Evolutionary conservation across 371 early-diverging fungal genomes (phyloP).

Genomic region (Choanephora cucurbitarum): DNA sequence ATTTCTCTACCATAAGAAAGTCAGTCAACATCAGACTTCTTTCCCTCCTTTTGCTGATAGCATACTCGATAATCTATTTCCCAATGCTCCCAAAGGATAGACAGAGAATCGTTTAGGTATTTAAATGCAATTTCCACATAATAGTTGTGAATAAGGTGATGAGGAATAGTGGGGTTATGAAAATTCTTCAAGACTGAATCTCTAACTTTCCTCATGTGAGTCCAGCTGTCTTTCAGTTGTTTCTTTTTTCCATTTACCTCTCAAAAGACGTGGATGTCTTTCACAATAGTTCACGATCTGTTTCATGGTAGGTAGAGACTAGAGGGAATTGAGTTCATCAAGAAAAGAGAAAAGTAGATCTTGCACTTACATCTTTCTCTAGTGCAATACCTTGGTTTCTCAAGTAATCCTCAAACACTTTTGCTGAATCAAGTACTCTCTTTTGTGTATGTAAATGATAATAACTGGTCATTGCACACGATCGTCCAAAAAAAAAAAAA

Average conservation of each 20-base stretch:
- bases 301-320: conserved; percentile 23
- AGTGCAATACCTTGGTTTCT: conserved; percentile 12
- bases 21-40: background rate
- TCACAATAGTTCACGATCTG: conserved; percentile 22
- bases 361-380: conserved; percentile 17
- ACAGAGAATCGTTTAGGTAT: conserved; percentile 18
- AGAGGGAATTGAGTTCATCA: background rate
- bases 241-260: conserved; percentile 10
- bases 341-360: no score
- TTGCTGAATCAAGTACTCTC: conserved; percentile 13
- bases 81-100: conserved; percentile 12
- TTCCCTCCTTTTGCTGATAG: no score
- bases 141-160: conserved; percentile 17
- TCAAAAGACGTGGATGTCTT: conserved; percentile 12
- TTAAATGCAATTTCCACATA: conserved; percentile 20
- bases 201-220: no score
- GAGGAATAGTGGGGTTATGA: conserved; percentile 16
- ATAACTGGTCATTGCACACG: background rate
- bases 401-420: conserved; percentile 12
- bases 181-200: conserved; percentile 20
- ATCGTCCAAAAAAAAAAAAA: no score
- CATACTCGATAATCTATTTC: conserved; percentile 18
- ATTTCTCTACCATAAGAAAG: conserved; percentile 14
- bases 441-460: conserved; percentile 16
- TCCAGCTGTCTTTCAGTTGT: no score